A percentile compares a stretch with the other conserved stretches of the same genome.
Conservation (phyloP, 2,329 filamentous ascomycete genomes). For the Cladophialophora exuberans region DNA sequence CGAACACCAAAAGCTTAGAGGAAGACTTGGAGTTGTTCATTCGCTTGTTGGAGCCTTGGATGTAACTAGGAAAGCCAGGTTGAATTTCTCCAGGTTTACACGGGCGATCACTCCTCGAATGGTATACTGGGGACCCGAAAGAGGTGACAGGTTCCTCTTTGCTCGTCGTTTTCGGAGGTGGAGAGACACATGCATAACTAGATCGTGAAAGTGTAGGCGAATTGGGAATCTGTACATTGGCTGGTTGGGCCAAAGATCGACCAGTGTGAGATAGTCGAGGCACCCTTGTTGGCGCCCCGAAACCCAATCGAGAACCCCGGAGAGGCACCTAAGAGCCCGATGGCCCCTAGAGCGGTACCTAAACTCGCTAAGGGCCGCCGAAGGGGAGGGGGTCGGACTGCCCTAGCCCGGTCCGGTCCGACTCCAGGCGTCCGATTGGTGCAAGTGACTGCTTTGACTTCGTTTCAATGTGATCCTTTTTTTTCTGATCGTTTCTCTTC, state of each 20-base stretch:
- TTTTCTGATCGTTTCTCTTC: not conserved
- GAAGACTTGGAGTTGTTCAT: not conserved
- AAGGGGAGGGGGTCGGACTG: not conserved
- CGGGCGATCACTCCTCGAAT: not conserved
- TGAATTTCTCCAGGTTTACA: no score
- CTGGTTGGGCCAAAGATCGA: not conserved
- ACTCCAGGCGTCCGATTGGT: not conserved
- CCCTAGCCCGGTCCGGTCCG: slow-evolving; percentile 3
- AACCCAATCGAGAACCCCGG: not conserved
- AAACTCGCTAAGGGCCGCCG: no score
- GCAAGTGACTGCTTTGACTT: not conserved
- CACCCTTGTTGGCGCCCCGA: not conserved
- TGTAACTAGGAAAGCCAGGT: not conserved
- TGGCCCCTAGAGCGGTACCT: no score
- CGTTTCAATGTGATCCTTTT: not conserved
- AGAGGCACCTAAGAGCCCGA: no score
- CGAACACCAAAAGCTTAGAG: no score
- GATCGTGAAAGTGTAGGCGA: not conserved
- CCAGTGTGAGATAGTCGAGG: slow-evolving; percentile 6
- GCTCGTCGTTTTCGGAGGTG: not conserved
- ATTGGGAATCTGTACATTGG: not conserved
- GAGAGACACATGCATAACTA: not conserved
- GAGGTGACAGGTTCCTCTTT: not conserved
- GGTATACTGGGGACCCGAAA: not conserved
- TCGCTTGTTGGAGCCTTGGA: not conserved